Base-by-base conservation (phyloP, 2,329 filamentous ascomycete genomes). In the Alternaria consortialis region DNA sequence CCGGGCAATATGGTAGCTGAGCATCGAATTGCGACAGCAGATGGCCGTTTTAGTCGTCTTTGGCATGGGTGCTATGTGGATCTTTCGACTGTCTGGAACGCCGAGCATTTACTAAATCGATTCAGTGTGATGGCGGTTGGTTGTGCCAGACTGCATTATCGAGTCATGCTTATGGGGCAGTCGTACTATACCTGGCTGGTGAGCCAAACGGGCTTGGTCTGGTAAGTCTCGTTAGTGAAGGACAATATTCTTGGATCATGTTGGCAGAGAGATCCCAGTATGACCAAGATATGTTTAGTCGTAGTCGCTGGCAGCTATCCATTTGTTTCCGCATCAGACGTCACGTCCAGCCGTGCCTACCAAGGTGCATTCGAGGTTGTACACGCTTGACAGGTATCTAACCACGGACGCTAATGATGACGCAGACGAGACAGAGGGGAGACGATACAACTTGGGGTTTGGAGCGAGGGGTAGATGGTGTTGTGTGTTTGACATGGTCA, bases 1-100 rank as follows among this genome's bases (percentile, higher is more conserved):
- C 64, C 65, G 5, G 60, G 60, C 60, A 2, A 55, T 64, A 25
- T 67, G 60, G 57, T 50, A 58, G 20, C 36, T 66, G 31, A 53
- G 51, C 7, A 61, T 64, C 40, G 46, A 62, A 15, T 5, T 65
- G 7, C 48, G 51, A 53, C 62, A 46, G 40, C 67, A 67, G 50
- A 13, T 65, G 6, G 46, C 48, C 6, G 56, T 67, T 3, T 58
- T 69, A n/a, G 62, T 61, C 4, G 56, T 69, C 3, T 69, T 66
- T 43, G 64, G 44, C 15, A 57, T 61, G 5, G 65, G 58, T 12
- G 53, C 56, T 1, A 13, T 66, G 52, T 54, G 52, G 48, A 23
- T 52, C 48, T 29, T 15, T 27, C 23, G 23, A 37, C 17, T 52
- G 48, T 17, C 36, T 52, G 20, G 48, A 37, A 27, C 25, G 9